These are phyloP conservation scores for Pelargonium citronellum DNA, from an alignment of 441 rosid genomes.

Conservation along the genomic window DNA sequence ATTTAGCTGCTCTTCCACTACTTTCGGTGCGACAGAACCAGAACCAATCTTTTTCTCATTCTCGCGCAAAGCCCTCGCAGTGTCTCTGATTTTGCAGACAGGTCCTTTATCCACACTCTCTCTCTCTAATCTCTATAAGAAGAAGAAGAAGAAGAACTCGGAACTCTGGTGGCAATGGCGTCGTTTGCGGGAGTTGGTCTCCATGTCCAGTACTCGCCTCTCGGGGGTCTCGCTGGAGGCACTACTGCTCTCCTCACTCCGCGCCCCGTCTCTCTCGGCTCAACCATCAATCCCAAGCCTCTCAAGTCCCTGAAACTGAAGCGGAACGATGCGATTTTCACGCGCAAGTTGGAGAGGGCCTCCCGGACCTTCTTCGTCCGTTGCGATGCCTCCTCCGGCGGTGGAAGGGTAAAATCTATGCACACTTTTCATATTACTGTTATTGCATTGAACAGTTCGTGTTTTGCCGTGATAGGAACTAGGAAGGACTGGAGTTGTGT, in stretches of 20 bases:
- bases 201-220: not conserved
- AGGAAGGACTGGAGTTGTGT: no score
- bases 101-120: not conserved
- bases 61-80: not conserved
- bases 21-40: not conserved
- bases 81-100: not conserved
- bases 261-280: not conserved
- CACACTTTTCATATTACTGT: no score
- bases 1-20: not conserved
- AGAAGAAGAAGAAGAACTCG: not conserved
- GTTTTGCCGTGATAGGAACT: no score
- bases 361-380: not conserved
- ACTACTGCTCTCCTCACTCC: not conserved
- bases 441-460: not conserved
- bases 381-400: not conserved
- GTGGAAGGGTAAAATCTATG: not conserved
- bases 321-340: not conserved
- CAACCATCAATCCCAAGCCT: not conserved
- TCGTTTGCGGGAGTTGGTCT: not conserved
- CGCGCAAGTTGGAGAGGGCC: not conserved
- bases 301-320: not conserved
- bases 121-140: no score
- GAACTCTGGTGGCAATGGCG: constrained; percentile 4
- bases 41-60: not conserved
- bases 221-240: not conserved